These are phyloP conservation scores for Umbilicaria muhlenbergii DNA, from an alignment of 495 filamentous ascomycete species.

Conservation along the genomic window DNA sequence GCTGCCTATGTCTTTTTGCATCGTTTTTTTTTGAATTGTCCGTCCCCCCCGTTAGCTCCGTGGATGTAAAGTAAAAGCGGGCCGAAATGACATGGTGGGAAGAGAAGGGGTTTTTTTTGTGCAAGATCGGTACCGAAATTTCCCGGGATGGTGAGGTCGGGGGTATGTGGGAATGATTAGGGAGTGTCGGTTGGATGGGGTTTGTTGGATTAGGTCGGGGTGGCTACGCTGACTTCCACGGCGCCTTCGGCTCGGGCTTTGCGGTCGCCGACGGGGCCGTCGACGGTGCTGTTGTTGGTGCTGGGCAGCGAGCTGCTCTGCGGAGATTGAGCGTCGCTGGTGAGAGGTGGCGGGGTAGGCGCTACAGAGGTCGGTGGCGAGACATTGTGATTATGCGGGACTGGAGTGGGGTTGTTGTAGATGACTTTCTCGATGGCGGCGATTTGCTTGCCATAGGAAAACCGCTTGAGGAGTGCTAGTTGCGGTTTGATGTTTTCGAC, in stretches of 20 bases:
- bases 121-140: too few relatives aligned
- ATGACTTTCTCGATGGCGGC: slow-evolving; percentile 50
- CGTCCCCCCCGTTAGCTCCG: background rate
- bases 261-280: slow-evolving; percentile 19
- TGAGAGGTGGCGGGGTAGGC: slow-evolving; percentile 41
- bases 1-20: too few relatives aligned
- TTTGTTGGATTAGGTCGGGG: slow-evolving; percentile 6
- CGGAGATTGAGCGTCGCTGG: slow-evolving; percentile 47
- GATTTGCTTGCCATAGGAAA: slow-evolving; percentile 68
- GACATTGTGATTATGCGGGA: slow-evolving; percentile 14
- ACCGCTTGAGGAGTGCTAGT: slow-evolving; percentile 55
- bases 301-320: slow-evolving; percentile 46
- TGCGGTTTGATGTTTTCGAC: slow-evolving; percentile 60
- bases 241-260: slow-evolving; percentile 10
- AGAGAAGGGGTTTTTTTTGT: slow-evolving; percentile 3
- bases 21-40: too few relatives aligned
- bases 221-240: slow-evolving; percentile 8
- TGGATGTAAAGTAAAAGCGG: background rate
- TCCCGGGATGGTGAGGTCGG: too few relatives aligned
- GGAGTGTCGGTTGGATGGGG: too few relatives aligned
- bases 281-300: slow-evolving; percentile 36
- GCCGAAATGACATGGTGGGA: background rate
- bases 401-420: slow-evolving; percentile 18
- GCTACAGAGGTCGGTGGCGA: slow-evolving; percentile 28
- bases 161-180: too few relatives aligned